A percentile compares a stretch with the other conserved stretches of the same genome.
These are phyloP conservation scores for Capsella rubella DNA, from an alignment of 441 rosid genomes.

Conservation along the genomic window DNA sequence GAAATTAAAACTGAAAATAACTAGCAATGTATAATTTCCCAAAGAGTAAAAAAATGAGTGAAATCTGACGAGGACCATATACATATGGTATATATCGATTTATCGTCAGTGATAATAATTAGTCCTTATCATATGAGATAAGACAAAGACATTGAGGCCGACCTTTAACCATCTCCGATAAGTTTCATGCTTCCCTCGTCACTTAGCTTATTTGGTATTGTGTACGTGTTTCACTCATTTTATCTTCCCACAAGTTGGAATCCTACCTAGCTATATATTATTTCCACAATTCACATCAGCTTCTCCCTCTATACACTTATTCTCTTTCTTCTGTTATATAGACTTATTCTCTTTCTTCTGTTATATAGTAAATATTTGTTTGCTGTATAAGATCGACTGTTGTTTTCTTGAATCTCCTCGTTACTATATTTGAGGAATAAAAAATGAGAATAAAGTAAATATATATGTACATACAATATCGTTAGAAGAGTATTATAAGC, in stretches of 20 bases:
- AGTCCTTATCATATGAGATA: slow-evolving; percentile 11
- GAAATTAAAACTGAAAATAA: neutral
- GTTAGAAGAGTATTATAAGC: neutral
- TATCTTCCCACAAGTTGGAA: slow-evolving; percentile 14
- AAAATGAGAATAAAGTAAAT: slow-evolving; percentile 6
- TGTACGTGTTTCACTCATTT: slow-evolving; percentile 11
- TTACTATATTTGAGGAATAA: slow-evolving; percentile 30
- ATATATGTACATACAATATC: neutral
- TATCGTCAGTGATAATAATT: neutral
- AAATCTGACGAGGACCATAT: slow-evolving; percentile 48
- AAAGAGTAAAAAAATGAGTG: slow-evolving; percentile 16
- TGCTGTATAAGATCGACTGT: neutral
- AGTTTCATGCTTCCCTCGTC: slow-evolving; percentile 6
- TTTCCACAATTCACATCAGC: slow-evolving; percentile 8
- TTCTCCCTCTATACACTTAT: neutral
- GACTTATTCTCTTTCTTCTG: neutral
- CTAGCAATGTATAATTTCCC: neutral
- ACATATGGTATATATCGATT: neutral
- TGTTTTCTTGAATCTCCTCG: neutral
- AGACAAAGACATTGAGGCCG: slow-evolving; percentile 27
- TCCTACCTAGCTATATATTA: slow-evolving; percentile 6
- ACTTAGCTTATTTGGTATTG: neutral
- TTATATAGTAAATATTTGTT: neutral
- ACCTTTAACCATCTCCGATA: slow-evolving; percentile 25
- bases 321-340: neutral